Base-by-base conservation (phyloP, 2,329 filamentous ascomycete species). In the Fusarium pseudoanthophilum region DNA sequence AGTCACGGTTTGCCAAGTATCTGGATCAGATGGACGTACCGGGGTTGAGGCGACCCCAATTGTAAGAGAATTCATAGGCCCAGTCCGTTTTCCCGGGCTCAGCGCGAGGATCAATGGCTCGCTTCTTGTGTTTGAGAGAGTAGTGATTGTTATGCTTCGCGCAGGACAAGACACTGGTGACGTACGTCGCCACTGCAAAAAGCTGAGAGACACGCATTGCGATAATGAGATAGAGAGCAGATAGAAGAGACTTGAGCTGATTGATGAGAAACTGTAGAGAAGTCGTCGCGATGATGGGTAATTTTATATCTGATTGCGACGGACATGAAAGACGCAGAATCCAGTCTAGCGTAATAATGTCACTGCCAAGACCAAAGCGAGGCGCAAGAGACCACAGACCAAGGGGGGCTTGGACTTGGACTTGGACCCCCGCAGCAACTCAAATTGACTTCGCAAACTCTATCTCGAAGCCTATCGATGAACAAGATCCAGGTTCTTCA, bases 1-100 rank as follows among this genome's bases (percentile, higher is more conserved):
- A 64, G 40, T 30, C 13, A 28, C 2, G 9, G 2, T 18, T 5
- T 6, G 13, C 1, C 1, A 6, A 6, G 4, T 21, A 7, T 16
- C 3, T 7, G 5, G 5, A 37, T 13, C 9, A 20, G 9, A 8
- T 18, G 4, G 14, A 8, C 34, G 1, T 15, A 75, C 73, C 61
- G 30, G 73, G 71, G 0, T 62, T 68, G 30, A 75, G 37, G 2
- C 71, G 71, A 5, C 73, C 73, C 73, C 73, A 75, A 24, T 75
- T 61, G 40, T 67, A 75, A 1, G 73, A 74, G 0, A 62, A 62
- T 4, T 75, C 71, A n/a, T 75, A 75, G 2, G 71, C 70, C 73
- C 73, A 75, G 11, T 75, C 67, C 0, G 49, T 64, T 2, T 37
- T 5, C 1, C 42, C 62, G 7, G 49, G 58, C 1, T 66, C 55